Evolutionary conservation across 169 alveolate genomes (phyloP).

Genomic region (Hepatocystis sp.): DNA sequence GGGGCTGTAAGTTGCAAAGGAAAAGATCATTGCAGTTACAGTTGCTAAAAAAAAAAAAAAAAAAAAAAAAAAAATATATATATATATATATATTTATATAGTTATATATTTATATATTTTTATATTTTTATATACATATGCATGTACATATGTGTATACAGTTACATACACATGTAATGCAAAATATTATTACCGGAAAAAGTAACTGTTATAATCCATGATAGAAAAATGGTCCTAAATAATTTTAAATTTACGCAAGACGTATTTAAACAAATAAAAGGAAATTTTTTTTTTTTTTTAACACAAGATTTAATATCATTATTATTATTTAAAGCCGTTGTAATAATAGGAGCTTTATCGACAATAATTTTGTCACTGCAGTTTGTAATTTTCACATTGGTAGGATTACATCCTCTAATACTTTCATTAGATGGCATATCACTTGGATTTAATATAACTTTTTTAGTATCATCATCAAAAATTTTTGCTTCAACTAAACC

Average conservation of each 20-base stretch:
- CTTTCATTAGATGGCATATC: background rate
- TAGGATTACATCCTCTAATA: background rate
- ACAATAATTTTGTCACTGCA: too few relatives aligned
- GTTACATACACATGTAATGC: background rate
- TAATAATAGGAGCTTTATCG: too few relatives aligned
- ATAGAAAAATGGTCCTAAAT: conserved; percentile 61
- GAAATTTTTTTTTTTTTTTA: conserved; percentile 4
- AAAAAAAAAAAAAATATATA: conserved; percentile 19
- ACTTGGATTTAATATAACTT: background rate
- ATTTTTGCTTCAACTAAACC: conserved; percentile 83
- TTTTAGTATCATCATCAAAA: conserved; percentile 10
- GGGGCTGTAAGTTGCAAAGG: conserved; percentile 75
- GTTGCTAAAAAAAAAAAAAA: conserved; percentile 35
- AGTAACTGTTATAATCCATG: conserved; percentile 71
- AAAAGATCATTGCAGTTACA: conserved; percentile 69
- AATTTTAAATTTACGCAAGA: conserved; percentile 64
- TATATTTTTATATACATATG: background rate
- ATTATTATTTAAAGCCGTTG: too few relatives aligned
- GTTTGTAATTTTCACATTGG: too few relatives aligned
- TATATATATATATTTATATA: conserved; percentile 7
- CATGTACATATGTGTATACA: background rate
- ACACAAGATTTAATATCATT: background rate
- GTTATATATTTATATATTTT: background rate
- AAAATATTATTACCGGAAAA: conserved; percentile 64
- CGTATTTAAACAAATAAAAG: conserved; percentile 46